Percentiles rank a stretch among this genome's conserved stretches.
phyloP scores from a whole-genome alignment of 768 basidiomycete species.

The Sutorius australiensis region DNA sequence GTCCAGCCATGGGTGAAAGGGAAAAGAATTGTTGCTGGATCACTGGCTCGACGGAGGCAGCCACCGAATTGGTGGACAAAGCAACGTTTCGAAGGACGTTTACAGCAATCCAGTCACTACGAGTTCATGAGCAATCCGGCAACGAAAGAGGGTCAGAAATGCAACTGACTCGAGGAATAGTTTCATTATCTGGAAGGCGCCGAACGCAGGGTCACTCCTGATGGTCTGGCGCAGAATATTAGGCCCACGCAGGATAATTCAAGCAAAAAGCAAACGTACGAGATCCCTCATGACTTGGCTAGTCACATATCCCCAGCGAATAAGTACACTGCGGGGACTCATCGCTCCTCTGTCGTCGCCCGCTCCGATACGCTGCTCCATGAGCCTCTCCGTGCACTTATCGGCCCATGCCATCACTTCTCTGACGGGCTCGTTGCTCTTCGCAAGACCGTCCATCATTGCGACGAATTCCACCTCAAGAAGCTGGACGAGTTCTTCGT shows the following conservation, averaged over 20 bases:
- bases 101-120: slow-evolving; percentile 87
- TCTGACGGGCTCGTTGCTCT: slow-evolving; percentile 75
- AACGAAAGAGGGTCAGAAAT: background rate
- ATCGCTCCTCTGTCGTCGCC: slow-evolving; percentile 73
- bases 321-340: slow-evolving; percentile 84
- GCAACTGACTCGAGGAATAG: slow-evolving; percentile 79
- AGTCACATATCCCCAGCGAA: slow-evolving; percentile 91
- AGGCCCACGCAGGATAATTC: background rate
- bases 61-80: slow-evolving; percentile 85
- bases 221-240: slow-evolving; percentile 59
- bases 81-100: slow-evolving; percentile 86
- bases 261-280: slow-evolving; percentile 41
- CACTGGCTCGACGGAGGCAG: slow-evolving; percentile 86
- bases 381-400: slow-evolving; percentile 80
- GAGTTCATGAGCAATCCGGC: slow-evolving; percentile 16
- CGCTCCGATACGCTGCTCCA: slow-evolving; percentile 61
- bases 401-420: slow-evolving; percentile 92
- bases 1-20: slow-evolving; percentile 85
- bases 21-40: slow-evolving; percentile 89
- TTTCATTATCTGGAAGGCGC: slow-evolving; percentile 89
- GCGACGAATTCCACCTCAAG: slow-evolving; percentile 80
- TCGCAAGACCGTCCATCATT: slow-evolving; percentile 67
- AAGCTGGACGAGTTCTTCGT: slow-evolving; percentile 82
- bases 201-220: slow-evolving; percentile 88
- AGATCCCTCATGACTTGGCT: slow-evolving; percentile 91